phyloP scores from a whole-genome alignment of 1,139 yeast species.

The Lodderomyces parapsilosis region DNA sequence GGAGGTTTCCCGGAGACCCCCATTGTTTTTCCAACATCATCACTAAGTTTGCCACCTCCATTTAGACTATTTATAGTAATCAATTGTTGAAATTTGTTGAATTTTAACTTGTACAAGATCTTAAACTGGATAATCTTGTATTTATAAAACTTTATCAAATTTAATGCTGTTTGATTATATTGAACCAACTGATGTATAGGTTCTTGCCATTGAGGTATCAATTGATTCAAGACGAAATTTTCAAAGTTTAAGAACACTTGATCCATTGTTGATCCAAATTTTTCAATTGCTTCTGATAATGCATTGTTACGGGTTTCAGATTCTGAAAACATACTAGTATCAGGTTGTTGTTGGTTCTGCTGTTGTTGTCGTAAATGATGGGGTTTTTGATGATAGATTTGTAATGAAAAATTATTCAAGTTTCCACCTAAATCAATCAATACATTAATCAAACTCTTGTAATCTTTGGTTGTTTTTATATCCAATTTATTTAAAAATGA shows the following conservation, averaged over 20 bases:
- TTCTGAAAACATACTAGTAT: neutral
- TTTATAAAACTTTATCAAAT: conserved; percentile 44
- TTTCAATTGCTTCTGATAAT: conserved; percentile 38
- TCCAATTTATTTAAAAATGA: conserved; percentile 36
- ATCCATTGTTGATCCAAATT: conserved; percentile 48
- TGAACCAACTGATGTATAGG: conserved; percentile 43
- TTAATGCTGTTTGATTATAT: conserved; percentile 38
- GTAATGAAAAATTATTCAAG: conserved; percentile 47
- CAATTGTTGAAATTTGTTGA: conserved; percentile 41
- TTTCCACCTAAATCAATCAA: conserved; percentile 49
- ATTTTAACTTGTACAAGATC: conserved; percentile 40
- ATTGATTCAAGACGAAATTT: conserved; percentile 31
- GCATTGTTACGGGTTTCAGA: conserved; percentile 17
- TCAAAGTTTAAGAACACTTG: conserved; percentile 42
- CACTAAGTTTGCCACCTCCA: conserved; percentile 5
- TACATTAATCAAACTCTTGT: conserved; percentile 28
- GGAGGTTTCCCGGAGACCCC: too few species aligned
- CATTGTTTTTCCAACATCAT: conserved; percentile 1
- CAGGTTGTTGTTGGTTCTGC: neutral
- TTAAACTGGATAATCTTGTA: conserved; percentile 46
- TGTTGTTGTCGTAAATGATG: neutral
- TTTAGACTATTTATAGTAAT: conserved; percentile 22
- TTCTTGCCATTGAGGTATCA: conserved; percentile 49
- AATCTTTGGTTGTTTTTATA: conserved; percentile 29
- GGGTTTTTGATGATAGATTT: conserved; percentile 32